phyloP scores from a whole-genome alignment of 164 flowering plant species.

The Aristolochia contorta region DNA sequence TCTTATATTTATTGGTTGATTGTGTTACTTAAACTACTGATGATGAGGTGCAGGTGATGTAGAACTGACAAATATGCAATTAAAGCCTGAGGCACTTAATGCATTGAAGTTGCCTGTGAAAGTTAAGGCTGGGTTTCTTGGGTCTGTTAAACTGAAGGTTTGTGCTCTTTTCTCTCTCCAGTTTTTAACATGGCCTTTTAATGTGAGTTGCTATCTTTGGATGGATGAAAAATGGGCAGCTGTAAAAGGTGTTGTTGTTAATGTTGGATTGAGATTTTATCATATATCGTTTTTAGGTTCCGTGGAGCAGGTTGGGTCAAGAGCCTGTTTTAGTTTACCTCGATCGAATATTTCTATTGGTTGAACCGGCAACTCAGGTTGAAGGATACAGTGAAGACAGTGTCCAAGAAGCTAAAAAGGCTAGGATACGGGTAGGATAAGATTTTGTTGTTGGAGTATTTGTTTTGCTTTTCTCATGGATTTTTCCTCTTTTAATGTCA shows the following conservation, averaged over 20 bases:
- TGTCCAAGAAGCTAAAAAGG: slow-evolving; percentile 83
- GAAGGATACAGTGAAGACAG: slow-evolving; percentile 78
- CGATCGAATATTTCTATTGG: slow-evolving; percentile 81
- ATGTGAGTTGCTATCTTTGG: too few relatives aligned
- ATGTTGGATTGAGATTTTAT: background rate
- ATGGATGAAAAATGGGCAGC: background rate
- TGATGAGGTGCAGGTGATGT: slow-evolving; percentile 65
- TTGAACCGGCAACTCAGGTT: slow-evolving; percentile 83
- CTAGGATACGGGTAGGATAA: slow-evolving; percentile 47
- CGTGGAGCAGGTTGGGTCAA: slow-evolving; percentile 99
- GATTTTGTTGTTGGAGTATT: background rate
- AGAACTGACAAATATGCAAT: slow-evolving; percentile 89
- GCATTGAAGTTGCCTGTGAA: slow-evolving; percentile 90
- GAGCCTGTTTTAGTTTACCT: slow-evolving; percentile 88
- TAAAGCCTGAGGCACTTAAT: slow-evolving; percentile 99
- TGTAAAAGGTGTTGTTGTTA: background rate
- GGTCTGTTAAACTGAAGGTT: slow-evolving; percentile 96
- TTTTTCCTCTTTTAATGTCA: background rate
- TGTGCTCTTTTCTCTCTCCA: background rate
- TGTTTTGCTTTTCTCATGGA: background rate
- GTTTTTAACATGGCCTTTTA: too few relatives aligned
- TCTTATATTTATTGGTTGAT: background rate
- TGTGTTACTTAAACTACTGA: too few relatives aligned
- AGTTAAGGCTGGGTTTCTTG: slow-evolving; percentile 99
- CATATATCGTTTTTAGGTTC: slow-evolving; percentile 47